phyloP scores from a whole-genome alignment of 768 basidiomycete species.

The Pulveroboletus ravenelii region DNA sequence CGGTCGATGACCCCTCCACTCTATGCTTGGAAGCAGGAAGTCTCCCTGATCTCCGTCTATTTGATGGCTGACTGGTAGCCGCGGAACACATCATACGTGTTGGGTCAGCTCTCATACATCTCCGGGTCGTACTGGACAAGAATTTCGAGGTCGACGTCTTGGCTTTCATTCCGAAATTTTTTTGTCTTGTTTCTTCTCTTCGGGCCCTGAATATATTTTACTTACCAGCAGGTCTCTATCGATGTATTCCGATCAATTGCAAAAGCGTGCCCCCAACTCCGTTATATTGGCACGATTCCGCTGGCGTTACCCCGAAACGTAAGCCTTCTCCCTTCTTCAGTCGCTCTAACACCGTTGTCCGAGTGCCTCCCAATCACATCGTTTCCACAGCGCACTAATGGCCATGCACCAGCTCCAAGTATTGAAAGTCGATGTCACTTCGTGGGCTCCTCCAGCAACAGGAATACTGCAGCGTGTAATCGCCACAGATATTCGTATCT shows the following conservation, averaged over 20 bases:
- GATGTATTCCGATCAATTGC: slow-evolving; percentile 32
- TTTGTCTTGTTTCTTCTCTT: slow-evolving; percentile 27
- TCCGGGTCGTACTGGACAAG: slow-evolving; percentile 42
- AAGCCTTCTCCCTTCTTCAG: slow-evolving; percentile 14
- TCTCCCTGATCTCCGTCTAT: slow-evolving; percentile 39
- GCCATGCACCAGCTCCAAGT: slow-evolving; percentile 31
- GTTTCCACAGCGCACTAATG: slow-evolving; percentile 33
- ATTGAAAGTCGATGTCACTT: slow-evolving; percentile 36
- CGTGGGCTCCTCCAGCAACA: slow-evolving; percentile 32
- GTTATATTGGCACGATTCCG: slow-evolving; percentile 37
- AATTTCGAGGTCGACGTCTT: slow-evolving; percentile 31
- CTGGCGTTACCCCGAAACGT: slow-evolving; percentile 35
- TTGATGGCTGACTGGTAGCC: slow-evolving; percentile 44
- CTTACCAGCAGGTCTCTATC: slow-evolving; percentile 31
- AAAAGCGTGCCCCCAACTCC: slow-evolving; percentile 31
- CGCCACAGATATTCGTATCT: slow-evolving; percentile 37
- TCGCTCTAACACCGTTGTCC: slow-evolving; percentile 17
- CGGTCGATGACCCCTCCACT: slow-evolving; percentile 16
- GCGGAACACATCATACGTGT: slow-evolving; percentile 36
- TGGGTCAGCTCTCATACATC: slow-evolving; percentile 37
- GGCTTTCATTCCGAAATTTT: slow-evolving; percentile 30
- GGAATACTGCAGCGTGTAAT: slow-evolving; percentile 33
- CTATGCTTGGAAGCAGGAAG: slow-evolving; percentile 28
- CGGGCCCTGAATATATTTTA: slow-evolving; percentile 35
- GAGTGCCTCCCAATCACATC: slow-evolving; percentile 27